Percentiles rank a stretch among this genome's conserved stretches.
These are phyloP conservation scores for Verticillium klebahnii DNA, from an alignment of 2,329 filamentous ascomycete genomes.

Conservation along the genomic window DNA sequence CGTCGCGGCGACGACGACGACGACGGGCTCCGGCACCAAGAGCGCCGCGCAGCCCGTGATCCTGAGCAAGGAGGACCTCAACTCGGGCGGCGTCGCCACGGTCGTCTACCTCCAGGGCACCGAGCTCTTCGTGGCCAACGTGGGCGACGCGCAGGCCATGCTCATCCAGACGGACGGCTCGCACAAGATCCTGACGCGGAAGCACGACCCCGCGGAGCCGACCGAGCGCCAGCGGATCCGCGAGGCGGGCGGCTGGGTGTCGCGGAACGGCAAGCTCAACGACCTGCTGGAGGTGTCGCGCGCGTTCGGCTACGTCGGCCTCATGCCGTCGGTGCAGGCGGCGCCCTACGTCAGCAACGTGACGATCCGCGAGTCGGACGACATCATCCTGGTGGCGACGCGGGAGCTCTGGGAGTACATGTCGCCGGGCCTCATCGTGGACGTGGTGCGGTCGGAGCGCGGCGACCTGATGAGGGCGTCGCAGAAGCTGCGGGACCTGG, in stretches of 20 bases:
- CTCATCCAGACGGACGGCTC: constrained; percentile 85
- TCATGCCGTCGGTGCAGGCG: constrained; percentile 90
- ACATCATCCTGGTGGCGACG: constrained; percentile 88
- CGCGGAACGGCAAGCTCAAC: constrained; percentile 88
- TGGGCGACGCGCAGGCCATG: constrained; percentile 94
- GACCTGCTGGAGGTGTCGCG: constrained; percentile 87
- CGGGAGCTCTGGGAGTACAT: constrained; percentile 95
- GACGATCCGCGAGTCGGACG: constrained; percentile 79
- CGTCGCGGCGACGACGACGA: constrained; percentile 53
- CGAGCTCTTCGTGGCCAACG: constrained; percentile 90
- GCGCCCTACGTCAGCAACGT: constrained; percentile 78
- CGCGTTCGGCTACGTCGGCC: constrained; percentile 89
- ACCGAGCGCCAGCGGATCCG: constrained; percentile 83
- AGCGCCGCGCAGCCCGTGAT: constrained; percentile 69
- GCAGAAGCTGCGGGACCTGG: constrained; percentile 89
- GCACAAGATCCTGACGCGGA: constrained; percentile 77
- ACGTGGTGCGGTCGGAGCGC: constrained; percentile 82
- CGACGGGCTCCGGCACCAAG: constrained; percentile 55
- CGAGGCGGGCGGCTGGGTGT: constrained; percentile 93
- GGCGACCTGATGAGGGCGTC: constrained; percentile 90
- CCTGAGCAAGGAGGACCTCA: constrained; percentile 82
- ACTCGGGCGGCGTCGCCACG: constrained; percentile 86
- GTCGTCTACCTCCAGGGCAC: constrained; percentile 85
- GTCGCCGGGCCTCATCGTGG: constrained; percentile 82
- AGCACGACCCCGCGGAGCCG: constrained; percentile 88